Base-by-base conservation (phyloP, 306 rosid genomes). In the Rosa rugosa region DNA sequence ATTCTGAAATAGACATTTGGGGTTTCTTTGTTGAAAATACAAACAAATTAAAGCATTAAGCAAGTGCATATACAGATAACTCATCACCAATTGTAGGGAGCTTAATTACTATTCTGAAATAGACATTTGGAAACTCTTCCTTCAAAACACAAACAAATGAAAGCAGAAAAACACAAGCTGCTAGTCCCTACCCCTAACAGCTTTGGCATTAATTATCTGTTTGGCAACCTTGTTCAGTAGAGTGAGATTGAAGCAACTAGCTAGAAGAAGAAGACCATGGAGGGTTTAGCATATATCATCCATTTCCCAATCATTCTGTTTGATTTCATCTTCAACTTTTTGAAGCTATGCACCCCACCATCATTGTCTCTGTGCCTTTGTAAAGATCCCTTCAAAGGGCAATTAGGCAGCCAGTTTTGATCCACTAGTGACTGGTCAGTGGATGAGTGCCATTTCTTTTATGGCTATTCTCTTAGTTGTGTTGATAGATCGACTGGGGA, bases 341-440 rank as follows among this genome's bases (percentile, higher is more conserved):
- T 41, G 54, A 57, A 74, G 23, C 14, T 41, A 73, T 27, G 68
- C 54, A 53, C 38, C 68, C 77, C 68, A 38, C 67, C 40, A 46
- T 13, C 75, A 23, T 25, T 14, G 22, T 71, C 57, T 71, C 20
- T 45, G 62, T 56, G 41, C 40, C 59, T n/a, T 7, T 65, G 46
- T 17, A 17, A 65, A 17, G 44, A 65, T 23, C 46, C 70, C 22
- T 63, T 63, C n/a, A 64, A 34, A 64, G 44, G 44, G 69, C 9
- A 12, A 31, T 17, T 65, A 27, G 66, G 69, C 69, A 44, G n/a
- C 78, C 70, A 75, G 8, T 62, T 60, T 63, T 75, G 57, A 75
- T 45, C 46, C 59, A 44, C 59, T 60, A 0, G 11, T 36, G 70
- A 14, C 25, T 4, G 9, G 31, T 25, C 42, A 22, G 36, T 44